These are phyloP conservation scores for Dictyostelium capitatum DNA, from an alignment of 78 protist genomes.

Conservation along the genomic window DNA sequence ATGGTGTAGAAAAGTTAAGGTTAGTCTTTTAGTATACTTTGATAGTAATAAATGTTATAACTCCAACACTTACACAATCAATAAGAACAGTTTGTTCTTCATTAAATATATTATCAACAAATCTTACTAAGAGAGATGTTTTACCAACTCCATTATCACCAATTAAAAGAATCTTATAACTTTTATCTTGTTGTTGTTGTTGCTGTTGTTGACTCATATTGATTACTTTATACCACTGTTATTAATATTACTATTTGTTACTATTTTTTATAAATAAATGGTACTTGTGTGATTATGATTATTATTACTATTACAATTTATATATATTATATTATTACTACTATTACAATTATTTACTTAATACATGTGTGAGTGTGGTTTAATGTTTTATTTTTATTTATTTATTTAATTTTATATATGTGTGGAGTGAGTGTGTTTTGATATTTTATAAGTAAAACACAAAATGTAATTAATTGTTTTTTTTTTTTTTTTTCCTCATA, in stretches of 20 bases:
- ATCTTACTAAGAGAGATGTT: slow-evolving; percentile 43
- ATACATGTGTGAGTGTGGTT: too few relatives aligned
- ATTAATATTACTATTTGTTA: background rate
- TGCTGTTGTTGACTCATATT: background rate
- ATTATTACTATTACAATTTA: background rate
- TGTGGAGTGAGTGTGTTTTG: too few relatives aligned
- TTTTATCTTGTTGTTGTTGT: slow-evolving; percentile 1
- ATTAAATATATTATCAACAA: slow-evolving; percentile 33
- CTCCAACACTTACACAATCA: slow-evolving; percentile 25
- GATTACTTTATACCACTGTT: background rate
- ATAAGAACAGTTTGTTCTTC: slow-evolving; percentile 4
- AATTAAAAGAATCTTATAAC: slow-evolving; percentile 21
- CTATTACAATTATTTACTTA: too few relatives aligned
- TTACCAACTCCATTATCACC: slow-evolving; percentile 78
- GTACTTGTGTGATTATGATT: background rate
- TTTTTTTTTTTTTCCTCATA: too few relatives aligned
- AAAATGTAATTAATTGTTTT: too few relatives aligned
- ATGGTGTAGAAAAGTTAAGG: background rate
- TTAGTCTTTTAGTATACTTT: too few relatives aligned
- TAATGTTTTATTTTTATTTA: too few relatives aligned
- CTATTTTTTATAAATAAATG: background rate
- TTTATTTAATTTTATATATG: too few relatives aligned
- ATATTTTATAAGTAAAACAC: too few relatives aligned
- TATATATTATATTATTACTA: too few relatives aligned
- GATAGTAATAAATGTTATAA: too few relatives aligned